These are phyloP conservation scores for Phycomyces blakesleeanus DNA, from an alignment of 192 early-diverging fungal genomes.

Conservation along the genomic window DNA sequence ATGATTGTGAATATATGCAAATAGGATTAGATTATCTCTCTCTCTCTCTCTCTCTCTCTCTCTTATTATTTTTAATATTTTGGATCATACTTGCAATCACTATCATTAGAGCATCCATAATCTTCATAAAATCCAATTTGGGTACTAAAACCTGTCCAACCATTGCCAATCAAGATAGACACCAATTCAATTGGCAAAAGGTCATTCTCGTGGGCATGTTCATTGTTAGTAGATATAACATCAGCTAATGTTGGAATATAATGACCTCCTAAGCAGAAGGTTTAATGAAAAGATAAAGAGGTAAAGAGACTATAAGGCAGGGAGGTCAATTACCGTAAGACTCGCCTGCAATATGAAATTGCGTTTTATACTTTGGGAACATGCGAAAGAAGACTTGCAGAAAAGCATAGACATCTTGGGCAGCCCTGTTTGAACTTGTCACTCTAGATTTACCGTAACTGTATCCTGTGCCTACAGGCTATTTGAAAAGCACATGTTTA, in stretches of 20 bases:
- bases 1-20: too few relatives aligned
- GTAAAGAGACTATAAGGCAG: conserved; percentile 6
- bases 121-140: conserved; percentile 87
- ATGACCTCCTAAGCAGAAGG: conserved; percentile 88
- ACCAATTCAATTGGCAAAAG: conserved; percentile 56
- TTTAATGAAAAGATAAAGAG: not conserved
- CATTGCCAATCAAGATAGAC: conserved; percentile 86
- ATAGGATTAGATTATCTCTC: too few relatives aligned
- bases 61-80: not conserved
- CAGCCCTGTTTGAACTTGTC: conserved; percentile 69
- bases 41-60: too few relatives aligned
- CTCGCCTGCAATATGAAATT: conserved; percentile 90
- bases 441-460: conserved; percentile 74
- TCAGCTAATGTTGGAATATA: conserved; percentile 88
- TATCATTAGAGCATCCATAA: conserved; percentile 61
- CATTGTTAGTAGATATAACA: conserved; percentile 73
- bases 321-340: conserved; percentile 34
- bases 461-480: conserved; percentile 90
- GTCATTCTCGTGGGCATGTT: conserved; percentile 25
- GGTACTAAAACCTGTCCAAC: conserved; percentile 78
- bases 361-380: conserved; percentile 77
- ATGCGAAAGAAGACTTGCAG: conserved; percentile 87
- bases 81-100: conserved; percentile 1
- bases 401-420: conserved; percentile 87
- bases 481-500: not conserved